Conservation (phyloP, 345 rosid genomes). For the Eucalyptus tenuipes region DNA sequence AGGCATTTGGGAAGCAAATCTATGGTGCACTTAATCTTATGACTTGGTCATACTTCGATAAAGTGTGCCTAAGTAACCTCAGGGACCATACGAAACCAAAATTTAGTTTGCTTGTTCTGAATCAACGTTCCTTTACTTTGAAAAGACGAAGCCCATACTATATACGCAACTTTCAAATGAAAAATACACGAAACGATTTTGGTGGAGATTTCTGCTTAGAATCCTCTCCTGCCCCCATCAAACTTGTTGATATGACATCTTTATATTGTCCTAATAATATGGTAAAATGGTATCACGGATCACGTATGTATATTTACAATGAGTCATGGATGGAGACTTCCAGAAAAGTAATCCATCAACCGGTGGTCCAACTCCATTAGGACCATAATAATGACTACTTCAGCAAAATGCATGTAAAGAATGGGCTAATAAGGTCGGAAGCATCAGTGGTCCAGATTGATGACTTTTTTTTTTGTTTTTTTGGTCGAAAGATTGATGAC, state of each 20-base stretch:
- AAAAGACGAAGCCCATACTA: neutral
- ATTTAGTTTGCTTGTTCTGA: neutral
- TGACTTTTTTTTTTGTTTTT: neutral
- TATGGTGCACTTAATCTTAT: neutral
- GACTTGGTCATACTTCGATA: neutral
- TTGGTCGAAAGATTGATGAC: neutral
- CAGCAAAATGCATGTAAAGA: neutral
- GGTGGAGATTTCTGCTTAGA: neutral
- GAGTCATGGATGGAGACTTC: neutral
- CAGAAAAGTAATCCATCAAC: neutral
- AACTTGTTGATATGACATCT: neutral
- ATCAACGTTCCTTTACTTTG: neutral
- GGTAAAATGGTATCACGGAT: neutral
- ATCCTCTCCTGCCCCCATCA: neutral
- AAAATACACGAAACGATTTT: too few species aligned
- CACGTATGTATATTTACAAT: neutral
- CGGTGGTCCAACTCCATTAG: neutral
- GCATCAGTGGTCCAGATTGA: neutral
- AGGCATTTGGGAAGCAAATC: neutral
- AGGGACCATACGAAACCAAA: neutral
- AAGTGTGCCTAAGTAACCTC: neutral
- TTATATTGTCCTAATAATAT: too few species aligned
- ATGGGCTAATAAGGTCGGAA: neutral
- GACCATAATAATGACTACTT: neutral
- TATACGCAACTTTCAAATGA: neutral